Conservation (phyloP, 306 rosid genomes). For the Delonix regia region DNA sequence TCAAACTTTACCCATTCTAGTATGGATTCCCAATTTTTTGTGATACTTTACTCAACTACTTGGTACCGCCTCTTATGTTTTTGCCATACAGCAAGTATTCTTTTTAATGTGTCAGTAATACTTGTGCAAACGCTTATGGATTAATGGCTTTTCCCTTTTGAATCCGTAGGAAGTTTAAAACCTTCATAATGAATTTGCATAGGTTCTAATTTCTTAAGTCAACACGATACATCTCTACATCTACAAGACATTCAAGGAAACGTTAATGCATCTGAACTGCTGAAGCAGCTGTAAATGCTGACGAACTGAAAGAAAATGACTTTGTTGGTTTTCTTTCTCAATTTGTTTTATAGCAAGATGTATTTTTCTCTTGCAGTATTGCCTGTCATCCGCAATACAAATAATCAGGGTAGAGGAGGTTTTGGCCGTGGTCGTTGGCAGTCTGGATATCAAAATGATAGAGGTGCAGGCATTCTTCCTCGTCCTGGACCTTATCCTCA, state of each 20-base stretch:
- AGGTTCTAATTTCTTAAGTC: conserved; percentile 6
- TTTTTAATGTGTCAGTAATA: neutral
- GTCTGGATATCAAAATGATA: conserved; percentile 52
- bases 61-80: neutral
- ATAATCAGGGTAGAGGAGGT: conserved; percentile 49
- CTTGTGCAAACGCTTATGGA: neutral
- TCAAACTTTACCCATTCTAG: neutral
- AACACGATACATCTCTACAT: neutral
- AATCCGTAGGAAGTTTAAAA: conserved; percentile 6
- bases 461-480: conserved; percentile 94
- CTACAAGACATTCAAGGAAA: conserved; percentile 8
- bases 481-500: conserved; percentile 91
- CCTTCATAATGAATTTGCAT: neutral
- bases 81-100: neutral
- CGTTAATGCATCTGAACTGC: neutral
- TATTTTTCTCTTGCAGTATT: conserved; percentile 53
- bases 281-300: conserved; percentile 14
- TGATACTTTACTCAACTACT: conserved; percentile 1
- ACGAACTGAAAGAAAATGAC: conserved; percentile 26
- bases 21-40: neutral
- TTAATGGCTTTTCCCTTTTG: neutral
- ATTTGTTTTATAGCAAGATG: conserved; percentile 43
- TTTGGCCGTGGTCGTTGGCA: conserved; percentile 62
- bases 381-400: conserved; percentile 49
- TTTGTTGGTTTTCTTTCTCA: conserved; percentile 41